Conservation (phyloP, 2,329 filamentous ascomycete species). For the Alternaria ventricosa region DNA sequence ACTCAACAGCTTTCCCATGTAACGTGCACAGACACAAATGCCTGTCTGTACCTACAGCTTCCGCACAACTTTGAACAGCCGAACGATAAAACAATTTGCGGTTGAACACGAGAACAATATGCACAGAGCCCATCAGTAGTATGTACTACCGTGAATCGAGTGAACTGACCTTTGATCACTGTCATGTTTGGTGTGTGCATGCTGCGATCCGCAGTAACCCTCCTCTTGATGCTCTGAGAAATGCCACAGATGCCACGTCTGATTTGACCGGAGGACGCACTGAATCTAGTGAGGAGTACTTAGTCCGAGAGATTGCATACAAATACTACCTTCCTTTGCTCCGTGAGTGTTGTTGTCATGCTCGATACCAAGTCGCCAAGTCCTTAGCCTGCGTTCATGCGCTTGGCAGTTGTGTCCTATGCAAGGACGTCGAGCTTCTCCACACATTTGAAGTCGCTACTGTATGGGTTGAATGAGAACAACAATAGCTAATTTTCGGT, state of each 20-base stretch:
- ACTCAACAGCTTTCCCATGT: background rate
- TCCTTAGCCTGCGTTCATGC: conserved; percentile 1
- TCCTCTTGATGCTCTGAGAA: background rate
- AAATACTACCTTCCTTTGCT: background rate
- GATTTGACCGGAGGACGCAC: background rate
- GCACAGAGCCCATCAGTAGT: background rate
- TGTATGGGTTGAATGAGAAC: background rate
- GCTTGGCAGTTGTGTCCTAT: conserved; percentile 2
- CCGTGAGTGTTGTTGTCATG: background rate
- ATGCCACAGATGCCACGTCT: background rate
- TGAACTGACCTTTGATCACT: background rate
- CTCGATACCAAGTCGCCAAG: conserved; percentile 7
- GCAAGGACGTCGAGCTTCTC: background rate
- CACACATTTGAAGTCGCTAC: background rate
- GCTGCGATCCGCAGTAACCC: background rate
- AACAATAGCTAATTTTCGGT: background rate
- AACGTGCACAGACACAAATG: background rate
- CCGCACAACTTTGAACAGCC: background rate
- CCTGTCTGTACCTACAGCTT: background rate
- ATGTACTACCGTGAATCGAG: background rate
- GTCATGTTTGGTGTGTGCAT: background rate
- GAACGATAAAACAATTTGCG: background rate
- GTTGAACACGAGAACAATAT: background rate
- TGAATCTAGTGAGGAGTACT: background rate
- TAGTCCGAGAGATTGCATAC: background rate